Evolutionary conservation across 306 rosid genomes (phyloP).

Genomic region (Ceratonia siliqua): DNA sequence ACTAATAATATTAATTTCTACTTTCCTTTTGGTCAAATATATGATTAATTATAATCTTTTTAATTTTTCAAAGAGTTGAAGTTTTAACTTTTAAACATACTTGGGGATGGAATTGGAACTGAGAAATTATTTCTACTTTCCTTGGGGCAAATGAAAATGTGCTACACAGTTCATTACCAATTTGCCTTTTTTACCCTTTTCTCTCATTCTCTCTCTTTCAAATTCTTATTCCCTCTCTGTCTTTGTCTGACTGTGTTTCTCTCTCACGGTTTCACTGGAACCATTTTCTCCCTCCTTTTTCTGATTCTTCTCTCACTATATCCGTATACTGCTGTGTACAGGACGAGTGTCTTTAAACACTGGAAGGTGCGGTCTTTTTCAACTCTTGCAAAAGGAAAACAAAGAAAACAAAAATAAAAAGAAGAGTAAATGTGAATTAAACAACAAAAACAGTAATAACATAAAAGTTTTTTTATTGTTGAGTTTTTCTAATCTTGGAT

Average conservation of each 20-base stretch:
- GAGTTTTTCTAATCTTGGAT: slow-evolving; percentile 33
- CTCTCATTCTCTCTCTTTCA: neutral
- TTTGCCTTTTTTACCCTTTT: neutral
- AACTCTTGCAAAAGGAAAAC: slow-evolving; percentile 42
- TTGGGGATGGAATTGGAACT: slow-evolving; percentile 13
- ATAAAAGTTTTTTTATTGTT: neutral
- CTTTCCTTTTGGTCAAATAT: too few relatives aligned
- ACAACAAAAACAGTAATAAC: neutral
- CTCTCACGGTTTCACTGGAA: slow-evolving; percentile 16
- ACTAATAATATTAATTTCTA: too few relatives aligned
- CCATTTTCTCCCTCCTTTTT: slow-evolving; percentile 27
- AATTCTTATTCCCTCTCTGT: slow-evolving; percentile 1
- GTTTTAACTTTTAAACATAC: too few relatives aligned
- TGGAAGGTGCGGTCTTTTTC: slow-evolving; percentile 64
- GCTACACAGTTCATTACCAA: neutral
- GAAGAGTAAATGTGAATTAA: neutral
- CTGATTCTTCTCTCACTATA: slow-evolving; percentile 35
- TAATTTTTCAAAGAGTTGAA: too few relatives aligned
- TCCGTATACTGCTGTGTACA: slow-evolving; percentile 51
- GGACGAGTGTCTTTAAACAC: slow-evolving; percentile 47
- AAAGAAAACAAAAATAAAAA: neutral
- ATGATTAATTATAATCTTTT: too few relatives aligned
- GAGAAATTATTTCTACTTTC: neutral
- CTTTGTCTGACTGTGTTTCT: slow-evolving; percentile 5
- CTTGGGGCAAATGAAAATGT: neutral